Conservation (phyloP, 768 basidiomycete genomes). For the Boletus reticuloceps region DNA sequence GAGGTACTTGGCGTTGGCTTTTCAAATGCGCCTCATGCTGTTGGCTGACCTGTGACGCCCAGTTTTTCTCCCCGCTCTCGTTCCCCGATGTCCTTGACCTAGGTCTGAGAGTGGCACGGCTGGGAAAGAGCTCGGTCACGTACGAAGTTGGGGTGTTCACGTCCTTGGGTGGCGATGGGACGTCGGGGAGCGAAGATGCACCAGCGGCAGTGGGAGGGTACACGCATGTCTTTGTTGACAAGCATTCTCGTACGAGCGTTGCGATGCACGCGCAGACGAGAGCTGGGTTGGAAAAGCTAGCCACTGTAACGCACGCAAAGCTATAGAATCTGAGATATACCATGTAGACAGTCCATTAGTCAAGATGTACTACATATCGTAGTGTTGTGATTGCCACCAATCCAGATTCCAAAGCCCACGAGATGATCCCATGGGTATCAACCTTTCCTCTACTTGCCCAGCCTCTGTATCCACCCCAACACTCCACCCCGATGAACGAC, state of each 20-base stretch:
- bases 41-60: neutral
- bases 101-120: constrained; percentile 61
- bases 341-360: neutral
- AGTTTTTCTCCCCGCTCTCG: constrained; percentile 72
- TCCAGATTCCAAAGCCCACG: no score
- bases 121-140: constrained; percentile 73
- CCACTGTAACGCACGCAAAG: neutral
- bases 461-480: constrained; percentile 21
- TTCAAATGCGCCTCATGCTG: no score
- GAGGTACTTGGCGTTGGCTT: constrained; percentile 37
- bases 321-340: constrained; percentile 11
- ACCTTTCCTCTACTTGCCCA: constrained; percentile 13
- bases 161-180: constrained; percentile 1
- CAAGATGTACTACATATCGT: neutral
- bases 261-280: constrained; percentile 42
- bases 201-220: constrained; percentile 55
- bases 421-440: neutral
- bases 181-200: constrained; percentile 11
- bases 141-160: constrained; percentile 81
- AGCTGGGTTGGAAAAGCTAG: constrained; percentile 40
- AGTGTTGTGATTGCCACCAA: no score
- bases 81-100: constrained; percentile 73
- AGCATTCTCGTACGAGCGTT: constrained; percentile 52
- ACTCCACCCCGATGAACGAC: constrained; percentile 21
- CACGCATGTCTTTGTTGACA: constrained; percentile 83